phyloP scores from a whole-genome alignment of 768 basidiomycete genomes.

The Hygrophorus pudorinus region DNA sequence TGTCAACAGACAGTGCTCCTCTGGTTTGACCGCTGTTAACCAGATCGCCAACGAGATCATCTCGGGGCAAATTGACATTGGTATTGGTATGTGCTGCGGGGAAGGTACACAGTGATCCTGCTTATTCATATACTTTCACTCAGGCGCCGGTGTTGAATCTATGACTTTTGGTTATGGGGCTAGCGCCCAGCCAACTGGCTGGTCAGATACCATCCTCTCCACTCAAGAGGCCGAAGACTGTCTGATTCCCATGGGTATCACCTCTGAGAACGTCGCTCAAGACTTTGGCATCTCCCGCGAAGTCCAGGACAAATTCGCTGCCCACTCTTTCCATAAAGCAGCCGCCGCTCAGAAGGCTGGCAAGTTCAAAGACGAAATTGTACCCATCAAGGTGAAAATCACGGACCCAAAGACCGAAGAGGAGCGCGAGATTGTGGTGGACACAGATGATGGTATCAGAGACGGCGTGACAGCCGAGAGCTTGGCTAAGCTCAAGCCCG shows the following conservation, averaged over 20 bases:
- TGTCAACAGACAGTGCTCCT: constrained; percentile 87
- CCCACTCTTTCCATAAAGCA: constrained; percentile 78
- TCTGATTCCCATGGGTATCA: constrained; percentile 84
- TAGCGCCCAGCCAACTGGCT: constrained; percentile 41
- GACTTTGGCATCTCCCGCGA: constrained; percentile 67
- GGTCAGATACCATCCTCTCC: constrained; percentile 54
- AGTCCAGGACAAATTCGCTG: constrained; percentile 79
- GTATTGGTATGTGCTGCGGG: constrained; percentile 52
- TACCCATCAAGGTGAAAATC: constrained; percentile 64
- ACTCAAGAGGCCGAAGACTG: constrained; percentile 73
- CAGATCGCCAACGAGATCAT: constrained; percentile 76
- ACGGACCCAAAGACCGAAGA: constrained; percentile 68
- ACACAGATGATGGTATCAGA: constrained; percentile 78
- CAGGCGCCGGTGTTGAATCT: constrained; percentile 81
- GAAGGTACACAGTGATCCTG: background rate
- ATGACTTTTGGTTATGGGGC: constrained; percentile 78
- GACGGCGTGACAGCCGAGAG: constrained; percentile 76
- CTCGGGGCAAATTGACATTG: constrained; percentile 77
- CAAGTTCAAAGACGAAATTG: constrained; percentile 75
- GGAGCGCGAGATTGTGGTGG: constrained; percentile 57
- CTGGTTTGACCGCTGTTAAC: constrained; percentile 73
- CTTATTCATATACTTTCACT: constrained; percentile 4
- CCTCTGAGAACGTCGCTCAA: constrained; percentile 85
- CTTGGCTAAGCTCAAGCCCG: constrained; percentile 75
- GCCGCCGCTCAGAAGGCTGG: constrained; percentile 71